A percentile compares a stretch with the other conserved stretches of the same genome.
These are phyloP conservation scores for Cladorrhinum samala DNA, from an alignment of 495 filamentous ascomycete species.

Conservation along the genomic window DNA sequence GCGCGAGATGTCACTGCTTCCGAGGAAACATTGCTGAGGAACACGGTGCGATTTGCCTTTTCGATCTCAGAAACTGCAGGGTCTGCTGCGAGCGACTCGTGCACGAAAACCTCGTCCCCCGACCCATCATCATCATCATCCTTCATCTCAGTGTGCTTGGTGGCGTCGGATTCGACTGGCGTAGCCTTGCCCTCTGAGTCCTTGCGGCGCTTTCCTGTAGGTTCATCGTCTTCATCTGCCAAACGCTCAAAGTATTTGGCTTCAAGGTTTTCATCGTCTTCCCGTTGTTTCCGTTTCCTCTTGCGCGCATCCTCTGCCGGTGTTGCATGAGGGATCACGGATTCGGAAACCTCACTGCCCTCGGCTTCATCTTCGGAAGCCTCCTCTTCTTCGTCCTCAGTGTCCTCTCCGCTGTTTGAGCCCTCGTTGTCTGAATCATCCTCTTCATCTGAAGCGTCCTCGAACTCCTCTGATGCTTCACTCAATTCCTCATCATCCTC, in stretches of 20 bases:
- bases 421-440: slow-evolving; percentile 19
- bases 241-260: slow-evolving; percentile 73
- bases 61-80: slow-evolving; percentile 55
- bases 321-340: slow-evolving; percentile 19
- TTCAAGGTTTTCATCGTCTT: slow-evolving; percentile 71
- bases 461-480: slow-evolving; percentile 30
- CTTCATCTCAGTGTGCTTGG: slow-evolving; percentile 14
- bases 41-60: slow-evolving; percentile 85
- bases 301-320: slow-evolving; percentile 37
- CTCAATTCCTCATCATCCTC: slow-evolving; percentile 26
- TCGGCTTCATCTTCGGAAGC: slow-evolving; percentile 35
- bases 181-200: slow-evolving; percentile 24
- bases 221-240: slow-evolving; percentile 42
- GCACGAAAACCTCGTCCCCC: slow-evolving; percentile 31
- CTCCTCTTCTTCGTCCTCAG: slow-evolving; percentile 35
- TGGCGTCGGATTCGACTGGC: slow-evolving; percentile 20
- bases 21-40: slow-evolving; percentile 84
- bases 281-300: slow-evolving; percentile 71
- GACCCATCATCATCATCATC: slow-evolving; percentile 23
- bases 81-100: slow-evolving; percentile 46
- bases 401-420: slow-evolving; percentile 28
- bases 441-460: slow-evolving; percentile 25
- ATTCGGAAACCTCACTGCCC: slow-evolving; percentile 25
- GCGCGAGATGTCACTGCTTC: slow-evolving; percentile 73
- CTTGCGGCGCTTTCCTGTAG: slow-evolving; percentile 42